phyloP scores from a whole-genome alignment of 176 grass and related monocot species.

The Aechmea fasciata region DNA sequence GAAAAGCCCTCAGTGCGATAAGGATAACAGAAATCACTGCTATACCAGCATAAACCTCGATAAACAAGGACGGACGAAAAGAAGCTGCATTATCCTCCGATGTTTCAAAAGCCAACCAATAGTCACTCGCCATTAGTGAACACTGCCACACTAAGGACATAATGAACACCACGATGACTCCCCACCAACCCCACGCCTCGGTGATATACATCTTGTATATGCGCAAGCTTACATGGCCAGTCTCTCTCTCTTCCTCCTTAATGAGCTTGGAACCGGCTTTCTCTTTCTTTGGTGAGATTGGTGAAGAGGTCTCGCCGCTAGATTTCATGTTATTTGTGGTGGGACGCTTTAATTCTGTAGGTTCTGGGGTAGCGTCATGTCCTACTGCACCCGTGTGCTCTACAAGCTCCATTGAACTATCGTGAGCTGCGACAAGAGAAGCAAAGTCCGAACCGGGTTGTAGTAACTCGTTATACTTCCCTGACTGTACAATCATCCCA shows the following conservation, averaged over 20 bases:
- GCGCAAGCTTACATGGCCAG: slow-evolving; percentile 59
- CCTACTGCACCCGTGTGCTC: slow-evolving; percentile 32
- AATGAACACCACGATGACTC: slow-evolving; percentile 28
- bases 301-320: slow-evolving; percentile 12
- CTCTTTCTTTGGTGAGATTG: slow-evolving; percentile 34
- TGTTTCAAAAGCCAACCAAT: slow-evolving; percentile 87
- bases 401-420: slow-evolving; percentile 94
- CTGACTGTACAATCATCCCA: slow-evolving; percentile 60
- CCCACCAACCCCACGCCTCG: slow-evolving; percentile 87
- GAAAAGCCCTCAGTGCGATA: slow-evolving; percentile 36
- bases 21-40: slow-evolving; percentile 40
- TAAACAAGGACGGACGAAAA: slow-evolving; percentile 52
- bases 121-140: slow-evolving; percentile 68
- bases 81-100: slow-evolving; percentile 28
- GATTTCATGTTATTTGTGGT: slow-evolving; percentile 9
- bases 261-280: slow-evolving; percentile 70
- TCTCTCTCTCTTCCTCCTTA: slow-evolving; percentile 75
- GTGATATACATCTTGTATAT: slow-evolving; percentile 84
- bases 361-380: slow-evolving; percentile 6
- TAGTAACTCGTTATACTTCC: slow-evolving; percentile 72
- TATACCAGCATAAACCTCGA: slow-evolving; percentile 54
- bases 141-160: slow-evolving; percentile 49
- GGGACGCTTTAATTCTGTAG: slow-evolving; percentile 5
- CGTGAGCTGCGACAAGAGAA: slow-evolving; percentile 66
- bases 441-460: slow-evolving; percentile 48